A percentile compares a stretch with the other conserved stretches of the same genome.
These are phyloP conservation scores for Nicotiana tabacum DNA, from an alignment of 257 asterid genomes.

Conservation along the genomic window DNA sequence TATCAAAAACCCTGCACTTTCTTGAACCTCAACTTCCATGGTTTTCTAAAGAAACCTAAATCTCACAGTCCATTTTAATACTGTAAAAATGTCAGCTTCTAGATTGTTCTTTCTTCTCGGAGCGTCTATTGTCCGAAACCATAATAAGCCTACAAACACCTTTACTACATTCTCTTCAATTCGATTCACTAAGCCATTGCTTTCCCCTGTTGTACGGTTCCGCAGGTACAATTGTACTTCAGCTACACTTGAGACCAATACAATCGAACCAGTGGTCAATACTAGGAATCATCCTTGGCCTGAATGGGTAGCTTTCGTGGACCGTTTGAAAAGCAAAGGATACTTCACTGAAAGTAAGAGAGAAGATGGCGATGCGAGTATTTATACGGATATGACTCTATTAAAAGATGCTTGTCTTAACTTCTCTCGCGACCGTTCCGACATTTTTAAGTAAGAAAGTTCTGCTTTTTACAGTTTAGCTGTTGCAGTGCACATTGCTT, in stretches of 20 bases:
- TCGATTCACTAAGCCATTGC: constrained; percentile 18
- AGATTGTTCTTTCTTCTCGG: constrained; percentile 45
- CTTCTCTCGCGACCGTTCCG: constrained; percentile 81
- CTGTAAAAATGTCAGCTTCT: constrained; percentile 33
- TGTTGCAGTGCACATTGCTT: background rate
- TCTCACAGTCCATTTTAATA: background rate
- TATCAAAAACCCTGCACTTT: constrained; percentile 1
- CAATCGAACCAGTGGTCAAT: constrained; percentile 13
- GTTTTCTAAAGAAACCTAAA: background rate
- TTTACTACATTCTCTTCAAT: constrained; percentile 17
- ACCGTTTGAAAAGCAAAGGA: constrained; percentile 63
- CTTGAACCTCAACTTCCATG: background rate
- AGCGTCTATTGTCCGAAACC: constrained; percentile 37
- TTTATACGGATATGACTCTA: constrained; percentile 46
- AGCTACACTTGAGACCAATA: constrained; percentile 8
- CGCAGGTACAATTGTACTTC: constrained; percentile 46
- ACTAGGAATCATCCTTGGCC: constrained; percentile 78
- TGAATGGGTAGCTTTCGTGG: constrained; percentile 79
- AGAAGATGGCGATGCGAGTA: constrained; percentile 21
- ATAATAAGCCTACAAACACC: background rate
- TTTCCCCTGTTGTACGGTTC: constrained; percentile 26
- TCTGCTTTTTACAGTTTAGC: background rate
- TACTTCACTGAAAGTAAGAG: constrained; percentile 30
- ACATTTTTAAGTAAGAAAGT: constrained; percentile 63
- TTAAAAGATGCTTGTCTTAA: constrained; percentile 66